phyloP scores from a whole-genome alignment of 371 early-diverging fungal genomes.

The Synchytrium microbalum region DNA sequence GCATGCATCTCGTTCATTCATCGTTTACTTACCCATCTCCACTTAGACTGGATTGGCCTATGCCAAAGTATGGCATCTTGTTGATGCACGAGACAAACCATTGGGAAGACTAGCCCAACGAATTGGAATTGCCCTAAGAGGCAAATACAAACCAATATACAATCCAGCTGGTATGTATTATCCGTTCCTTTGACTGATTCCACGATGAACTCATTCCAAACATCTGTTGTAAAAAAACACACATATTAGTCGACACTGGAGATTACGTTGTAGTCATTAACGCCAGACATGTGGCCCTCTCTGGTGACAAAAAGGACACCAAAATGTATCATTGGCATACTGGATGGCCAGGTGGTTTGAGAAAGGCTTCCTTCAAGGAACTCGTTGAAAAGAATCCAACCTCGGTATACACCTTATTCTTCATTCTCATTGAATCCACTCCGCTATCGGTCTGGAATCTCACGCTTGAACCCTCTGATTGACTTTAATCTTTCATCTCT shows the following conservation, averaged over 20 bases:
- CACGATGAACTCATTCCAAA: background rate
- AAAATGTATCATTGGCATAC: conserved; percentile 88
- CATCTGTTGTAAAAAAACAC: background rate
- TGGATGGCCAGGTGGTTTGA: conserved; percentile 87
- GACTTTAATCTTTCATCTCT: background rate
- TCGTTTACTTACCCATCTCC: too few species aligned
- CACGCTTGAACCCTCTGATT: background rate
- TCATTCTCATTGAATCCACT: background rate
- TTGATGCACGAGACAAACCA: conserved; percentile 83
- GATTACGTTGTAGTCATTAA: conserved; percentile 97
- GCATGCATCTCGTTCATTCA: too few species aligned
- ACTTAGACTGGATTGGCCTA: conserved; percentile 81
- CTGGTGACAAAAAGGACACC: conserved; percentile 81
- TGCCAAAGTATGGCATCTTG: conserved; percentile 91
- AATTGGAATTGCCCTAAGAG: conserved; percentile 89
- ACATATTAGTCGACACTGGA: conserved; percentile 23
- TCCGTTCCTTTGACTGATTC: background rate
- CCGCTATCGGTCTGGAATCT: background rate
- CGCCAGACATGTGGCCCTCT: conserved; percentile 71
- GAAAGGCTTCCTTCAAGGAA: conserved; percentile 65
- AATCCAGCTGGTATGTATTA: conserved; percentile 71
- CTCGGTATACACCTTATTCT: conserved; percentile 39
- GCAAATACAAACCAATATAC: conserved; percentile 95
- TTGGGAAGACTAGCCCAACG: conserved; percentile 82
- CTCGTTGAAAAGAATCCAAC: conserved; percentile 73